A percentile compares a stretch with the other conserved stretches of the same genome.
Evolutionary conservation across 208 protist genomes (phyloP).

Genomic region (Acanthamoeba lenticulata): DNA sequence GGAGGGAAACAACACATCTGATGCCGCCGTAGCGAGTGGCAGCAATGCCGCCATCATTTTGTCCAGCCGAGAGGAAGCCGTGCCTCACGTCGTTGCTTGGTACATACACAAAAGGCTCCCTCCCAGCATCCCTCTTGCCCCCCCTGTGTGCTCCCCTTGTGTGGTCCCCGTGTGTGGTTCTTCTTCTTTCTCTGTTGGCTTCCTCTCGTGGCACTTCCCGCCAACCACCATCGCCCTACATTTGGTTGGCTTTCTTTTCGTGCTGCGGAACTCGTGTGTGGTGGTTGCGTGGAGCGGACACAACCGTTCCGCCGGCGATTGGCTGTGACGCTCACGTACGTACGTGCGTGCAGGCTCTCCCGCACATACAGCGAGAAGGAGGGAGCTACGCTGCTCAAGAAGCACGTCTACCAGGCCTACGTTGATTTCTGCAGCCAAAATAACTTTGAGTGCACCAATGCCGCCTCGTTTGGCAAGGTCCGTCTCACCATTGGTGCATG

Average conservation of each 20-base stretch:
- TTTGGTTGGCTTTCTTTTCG: no score
- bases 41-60: not conserved
- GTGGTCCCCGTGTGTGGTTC: no score
- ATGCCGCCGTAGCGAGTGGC: not conserved
- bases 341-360: not conserved
- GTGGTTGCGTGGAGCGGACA: no score
- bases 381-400: not conserved
- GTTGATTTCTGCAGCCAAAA: not conserved
- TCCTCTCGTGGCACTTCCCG: no score
- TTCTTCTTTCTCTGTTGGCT: no score
- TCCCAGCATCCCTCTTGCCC: no score
- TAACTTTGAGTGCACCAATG: constrained; percentile 22
- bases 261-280: no score
- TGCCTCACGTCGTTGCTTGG: no score
- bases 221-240: no score
- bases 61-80: not conserved
- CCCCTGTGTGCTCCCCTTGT: not conserved
- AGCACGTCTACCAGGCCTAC: constrained; percentile 13
- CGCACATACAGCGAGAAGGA: not conserved
- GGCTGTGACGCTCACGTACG: no score
- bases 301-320: not conserved
- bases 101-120: no score
- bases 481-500: not conserved
- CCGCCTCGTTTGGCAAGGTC: not conserved
- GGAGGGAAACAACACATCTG: not conserved